Evolutionary conservation across 225 moss, liverwort and hornwort species (phyloP).

Genomic region (Neckera pumila): DNA sequence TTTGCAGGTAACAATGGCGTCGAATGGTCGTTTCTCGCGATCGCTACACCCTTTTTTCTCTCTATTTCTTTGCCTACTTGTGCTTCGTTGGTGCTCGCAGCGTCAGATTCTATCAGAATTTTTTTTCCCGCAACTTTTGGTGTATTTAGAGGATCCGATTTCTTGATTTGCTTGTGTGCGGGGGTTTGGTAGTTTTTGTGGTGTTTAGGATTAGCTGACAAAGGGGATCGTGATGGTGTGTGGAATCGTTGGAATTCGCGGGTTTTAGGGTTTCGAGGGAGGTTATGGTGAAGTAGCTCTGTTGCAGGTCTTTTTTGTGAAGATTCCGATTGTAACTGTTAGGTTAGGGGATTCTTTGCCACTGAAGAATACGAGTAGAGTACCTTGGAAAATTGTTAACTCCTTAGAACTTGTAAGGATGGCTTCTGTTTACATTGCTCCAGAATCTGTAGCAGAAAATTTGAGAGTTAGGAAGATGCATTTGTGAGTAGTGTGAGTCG

Average conservation of each 20-base stretch:
- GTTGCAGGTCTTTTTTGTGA: background rate
- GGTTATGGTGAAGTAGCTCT: background rate
- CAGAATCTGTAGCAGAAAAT: background rate
- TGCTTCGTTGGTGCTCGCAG: background rate
- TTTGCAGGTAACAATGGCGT: background rate
- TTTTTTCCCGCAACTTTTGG: too few relatives aligned
- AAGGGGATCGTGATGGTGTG: background rate
- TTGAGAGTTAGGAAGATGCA: background rate
- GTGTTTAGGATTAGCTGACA: background rate
- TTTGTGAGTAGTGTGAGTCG: background rate
- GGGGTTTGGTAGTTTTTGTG: background rate
- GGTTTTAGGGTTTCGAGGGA: background rate
- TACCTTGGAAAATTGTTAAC: background rate
- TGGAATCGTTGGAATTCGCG: background rate
- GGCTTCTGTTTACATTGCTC: background rate
- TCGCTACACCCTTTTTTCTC: background rate
- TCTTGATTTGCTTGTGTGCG: background rate
- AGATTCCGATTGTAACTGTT: background rate
- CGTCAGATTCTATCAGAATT: background rate
- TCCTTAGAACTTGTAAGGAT: background rate
- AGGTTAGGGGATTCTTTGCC: background rate
- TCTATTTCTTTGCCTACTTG: background rate
- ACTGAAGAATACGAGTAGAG: background rate
- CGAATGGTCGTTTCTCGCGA: background rate
- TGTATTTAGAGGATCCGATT: background rate